Conservation (phyloP, 371 early-diverging fungal species). For the Lichtheimia ramosa region DNA sequence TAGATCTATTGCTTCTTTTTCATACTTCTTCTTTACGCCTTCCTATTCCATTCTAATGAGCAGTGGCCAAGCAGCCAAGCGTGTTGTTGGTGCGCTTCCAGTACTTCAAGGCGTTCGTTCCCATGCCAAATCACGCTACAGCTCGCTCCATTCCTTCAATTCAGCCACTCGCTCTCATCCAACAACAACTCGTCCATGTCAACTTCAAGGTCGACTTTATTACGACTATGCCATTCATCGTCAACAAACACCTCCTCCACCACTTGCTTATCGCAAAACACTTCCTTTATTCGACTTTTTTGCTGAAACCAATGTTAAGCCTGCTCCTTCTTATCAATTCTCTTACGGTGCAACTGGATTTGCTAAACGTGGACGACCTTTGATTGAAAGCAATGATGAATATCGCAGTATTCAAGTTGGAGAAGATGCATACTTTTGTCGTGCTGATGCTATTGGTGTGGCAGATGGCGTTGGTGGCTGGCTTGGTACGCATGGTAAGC, state of each 20-base stretch:
- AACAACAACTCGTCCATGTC: neutral
- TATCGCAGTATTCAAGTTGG: slow-evolving; percentile 76
- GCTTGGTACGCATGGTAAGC: slow-evolving; percentile 45
- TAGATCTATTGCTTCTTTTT: no score
- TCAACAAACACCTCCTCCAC: slow-evolving; percentile 2
- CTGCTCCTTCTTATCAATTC: slow-evolving; percentile 59
- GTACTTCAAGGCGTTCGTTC: neutral
- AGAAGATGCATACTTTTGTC: slow-evolving; percentile 79
- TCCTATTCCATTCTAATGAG: neutral
- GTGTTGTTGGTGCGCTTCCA: neutral
- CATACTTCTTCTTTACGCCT: no score
- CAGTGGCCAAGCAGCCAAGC: slow-evolving; percentile 5
- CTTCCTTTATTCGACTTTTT: slow-evolving; percentile 30
- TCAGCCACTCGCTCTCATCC: slow-evolving; percentile 2
- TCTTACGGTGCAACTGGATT: slow-evolving; percentile 74
- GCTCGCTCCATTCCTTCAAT: slow-evolving; percentile 1
- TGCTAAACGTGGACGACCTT: slow-evolving; percentile 56
- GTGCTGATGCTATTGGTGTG: slow-evolving; percentile 79
- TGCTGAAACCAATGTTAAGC: slow-evolving; percentile 37
- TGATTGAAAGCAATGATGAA: slow-evolving; percentile 40
- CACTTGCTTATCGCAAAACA: slow-evolving; percentile 5
- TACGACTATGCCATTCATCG: slow-evolving; percentile 15
- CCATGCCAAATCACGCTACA: slow-evolving; percentile 2
- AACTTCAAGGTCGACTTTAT: slow-evolving; percentile 5
- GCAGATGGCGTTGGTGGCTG: slow-evolving; percentile 89